Conservation (phyloP, 2,329 filamentous ascomycete species). For the Alternaria hordeiaustralica region DNA sequence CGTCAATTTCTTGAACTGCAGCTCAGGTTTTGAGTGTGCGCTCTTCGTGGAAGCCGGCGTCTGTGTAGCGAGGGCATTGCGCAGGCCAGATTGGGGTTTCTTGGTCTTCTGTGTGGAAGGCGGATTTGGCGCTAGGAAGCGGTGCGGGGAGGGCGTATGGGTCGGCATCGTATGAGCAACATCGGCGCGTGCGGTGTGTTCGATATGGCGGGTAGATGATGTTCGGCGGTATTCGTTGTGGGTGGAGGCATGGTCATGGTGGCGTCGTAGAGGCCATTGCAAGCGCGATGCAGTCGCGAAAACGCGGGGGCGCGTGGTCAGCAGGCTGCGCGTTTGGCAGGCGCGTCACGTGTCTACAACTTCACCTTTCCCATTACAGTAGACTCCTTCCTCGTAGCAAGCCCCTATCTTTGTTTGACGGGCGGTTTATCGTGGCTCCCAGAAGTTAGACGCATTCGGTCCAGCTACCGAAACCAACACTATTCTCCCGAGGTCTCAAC, state of each 20-base stretch:
- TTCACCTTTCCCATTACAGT: not conserved
- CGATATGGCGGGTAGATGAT: not conserved
- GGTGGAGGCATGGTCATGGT: constrained; percentile 5
- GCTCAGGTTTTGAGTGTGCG: not conserved
- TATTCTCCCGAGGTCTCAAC: not conserved
- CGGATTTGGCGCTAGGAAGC: constrained; percentile 37
- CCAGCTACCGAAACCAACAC: not conserved
- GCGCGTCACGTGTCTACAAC: not conserved
- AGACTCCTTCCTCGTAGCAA: not conserved
- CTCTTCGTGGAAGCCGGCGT: constrained; percentile 5
- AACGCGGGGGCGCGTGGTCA: constrained; percentile 24
- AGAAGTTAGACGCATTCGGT: not conserved
- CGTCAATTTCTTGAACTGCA: constrained; percentile 25
- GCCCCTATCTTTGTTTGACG: not conserved
- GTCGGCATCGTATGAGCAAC: constrained; percentile 28
- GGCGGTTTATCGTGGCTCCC: not conserved
- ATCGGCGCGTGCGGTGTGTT: not conserved
- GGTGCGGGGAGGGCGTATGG: constrained; percentile 42
- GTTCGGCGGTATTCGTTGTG: not conserved
- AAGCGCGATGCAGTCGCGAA: constrained; percentile 3
- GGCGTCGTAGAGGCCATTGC: not conserved
- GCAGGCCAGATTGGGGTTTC: constrained; percentile 34
- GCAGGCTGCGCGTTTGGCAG: constrained; percentile 1
- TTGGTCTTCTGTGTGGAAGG: constrained; percentile 24
- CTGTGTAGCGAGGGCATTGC: constrained; percentile 24